Conservation (phyloP, 495 filamentous ascomycete genomes). For the Podospora bellae-mahoneyi region DNA sequence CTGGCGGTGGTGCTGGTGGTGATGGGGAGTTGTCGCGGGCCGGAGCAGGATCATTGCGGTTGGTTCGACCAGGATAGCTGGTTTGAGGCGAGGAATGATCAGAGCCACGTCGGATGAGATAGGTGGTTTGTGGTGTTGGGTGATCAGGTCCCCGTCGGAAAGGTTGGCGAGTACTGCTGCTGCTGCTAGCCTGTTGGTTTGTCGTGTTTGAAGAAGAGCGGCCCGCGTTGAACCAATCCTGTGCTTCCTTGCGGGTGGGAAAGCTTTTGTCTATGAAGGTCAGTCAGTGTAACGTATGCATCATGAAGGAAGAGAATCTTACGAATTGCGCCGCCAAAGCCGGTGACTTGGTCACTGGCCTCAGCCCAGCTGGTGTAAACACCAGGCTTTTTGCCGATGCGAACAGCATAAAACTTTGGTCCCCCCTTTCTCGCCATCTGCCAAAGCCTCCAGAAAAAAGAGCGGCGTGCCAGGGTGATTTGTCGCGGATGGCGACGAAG, state of each 20-base stretch:
- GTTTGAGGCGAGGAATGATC: too few relatives aligned
- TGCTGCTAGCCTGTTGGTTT: slow-evolving; percentile 40
- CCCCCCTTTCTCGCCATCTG: neutral
- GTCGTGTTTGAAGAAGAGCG: slow-evolving; percentile 18
- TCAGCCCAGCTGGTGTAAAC: slow-evolving; percentile 81
- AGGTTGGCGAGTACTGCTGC: neutral
- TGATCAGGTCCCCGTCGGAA: neutral
- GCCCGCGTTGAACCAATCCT: slow-evolving; percentile 66
- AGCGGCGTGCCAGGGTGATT: neutral
- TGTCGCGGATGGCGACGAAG: too few relatives aligned
- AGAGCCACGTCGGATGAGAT: too few relatives aligned
- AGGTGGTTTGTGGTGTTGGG: too few relatives aligned
- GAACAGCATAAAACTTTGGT: slow-evolving; percentile 67
- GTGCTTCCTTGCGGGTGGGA: slow-evolving; percentile 66
- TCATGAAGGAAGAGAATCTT: slow-evolving; percentile 29
- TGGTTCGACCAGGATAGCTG: too few relatives aligned
- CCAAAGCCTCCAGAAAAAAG: neutral
- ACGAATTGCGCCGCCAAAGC: slow-evolving; percentile 84
- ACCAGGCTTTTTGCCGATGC: slow-evolving; percentile 70
- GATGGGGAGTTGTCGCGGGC: too few relatives aligned
- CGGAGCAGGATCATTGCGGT: too few relatives aligned
- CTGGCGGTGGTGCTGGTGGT: too few relatives aligned
- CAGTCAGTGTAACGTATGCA: neutral
- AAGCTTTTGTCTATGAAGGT: slow-evolving; percentile 73
- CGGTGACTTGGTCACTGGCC: slow-evolving; percentile 74